Percentiles rank a stretch among this genome's conserved stretches.
Conservation (phyloP, 495 filamentous ascomycete species). For the Terfezia claveryi region DNA sequence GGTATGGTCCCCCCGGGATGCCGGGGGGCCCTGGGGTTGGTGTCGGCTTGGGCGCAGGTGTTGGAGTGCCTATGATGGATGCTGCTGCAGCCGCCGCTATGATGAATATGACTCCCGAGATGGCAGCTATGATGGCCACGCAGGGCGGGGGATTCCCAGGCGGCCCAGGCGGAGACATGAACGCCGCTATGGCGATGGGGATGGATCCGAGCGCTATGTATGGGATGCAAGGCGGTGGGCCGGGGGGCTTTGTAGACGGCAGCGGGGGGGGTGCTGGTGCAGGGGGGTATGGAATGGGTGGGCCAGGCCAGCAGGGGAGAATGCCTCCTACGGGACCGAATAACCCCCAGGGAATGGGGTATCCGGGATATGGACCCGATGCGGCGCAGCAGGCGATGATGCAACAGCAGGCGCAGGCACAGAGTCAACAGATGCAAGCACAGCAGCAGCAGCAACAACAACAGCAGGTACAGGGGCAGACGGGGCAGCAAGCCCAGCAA, state of each 20-base stretch:
- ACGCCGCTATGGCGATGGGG: not conserved
- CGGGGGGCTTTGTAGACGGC: not conserved
- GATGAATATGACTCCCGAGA: not conserved
- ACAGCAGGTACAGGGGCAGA: not conserved
- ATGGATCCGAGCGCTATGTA: not conserved
- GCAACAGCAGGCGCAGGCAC: not conserved
- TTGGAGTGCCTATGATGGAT: not conserved
- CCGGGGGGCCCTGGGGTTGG: not conserved
- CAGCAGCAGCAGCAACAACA: not conserved
- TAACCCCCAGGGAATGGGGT: not conserved
- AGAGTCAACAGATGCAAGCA: not conserved
- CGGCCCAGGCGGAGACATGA: not conserved
- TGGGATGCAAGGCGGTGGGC: not conserved
- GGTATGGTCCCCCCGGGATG: constrained; percentile 27
- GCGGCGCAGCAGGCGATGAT: not conserved
- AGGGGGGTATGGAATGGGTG: not conserved
- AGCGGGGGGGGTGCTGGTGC: not conserved
- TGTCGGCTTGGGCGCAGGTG: not conserved
- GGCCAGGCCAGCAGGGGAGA: not conserved
- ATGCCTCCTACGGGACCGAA: not conserved
- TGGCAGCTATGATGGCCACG: not conserved
- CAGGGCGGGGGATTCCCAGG: not conserved
- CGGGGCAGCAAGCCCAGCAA: not conserved
- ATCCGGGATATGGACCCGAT: not conserved
- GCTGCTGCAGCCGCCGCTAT: not conserved